phyloP scores from a whole-genome alignment of 805 yeast species.

The Kluyveromyces dobzhanskii region DNA sequence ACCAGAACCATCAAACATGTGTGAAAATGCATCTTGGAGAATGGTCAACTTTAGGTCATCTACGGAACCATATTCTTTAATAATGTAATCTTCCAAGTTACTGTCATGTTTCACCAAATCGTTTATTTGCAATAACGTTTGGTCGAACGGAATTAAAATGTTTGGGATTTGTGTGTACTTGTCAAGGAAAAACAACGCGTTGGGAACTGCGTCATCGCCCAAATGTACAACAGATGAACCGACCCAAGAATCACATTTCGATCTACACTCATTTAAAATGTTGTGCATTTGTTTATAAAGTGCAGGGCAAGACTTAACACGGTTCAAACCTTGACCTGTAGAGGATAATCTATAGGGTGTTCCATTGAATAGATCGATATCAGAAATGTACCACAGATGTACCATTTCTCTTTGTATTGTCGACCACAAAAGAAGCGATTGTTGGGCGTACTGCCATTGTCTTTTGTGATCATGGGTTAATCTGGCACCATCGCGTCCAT shows the following conservation, averaged over 20 bases:
- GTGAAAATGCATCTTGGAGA: slow-evolving; percentile 35
- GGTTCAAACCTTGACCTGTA: slow-evolving; percentile 76
- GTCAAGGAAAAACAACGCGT: slow-evolving; percentile 70
- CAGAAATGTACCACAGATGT: slow-evolving; percentile 69
- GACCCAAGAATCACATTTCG: slow-evolving; percentile 59
- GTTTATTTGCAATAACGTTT: slow-evolving; percentile 47
- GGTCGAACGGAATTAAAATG: slow-evolving; percentile 64
- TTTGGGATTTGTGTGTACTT: slow-evolving; percentile 76
- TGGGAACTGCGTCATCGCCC: slow-evolving; percentile 81
- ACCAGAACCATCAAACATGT: slow-evolving; percentile 67
- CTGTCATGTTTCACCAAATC: slow-evolving; percentile 41
- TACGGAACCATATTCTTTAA: slow-evolving; percentile 48
- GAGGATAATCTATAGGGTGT: slow-evolving; percentile 49
- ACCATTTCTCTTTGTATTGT: slow-evolving; percentile 72
- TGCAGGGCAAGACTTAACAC: slow-evolving; percentile 67
- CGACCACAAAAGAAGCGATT: slow-evolving; percentile 69
- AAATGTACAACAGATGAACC: slow-evolving; percentile 75
- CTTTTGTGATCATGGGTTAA: slow-evolving; percentile 65
- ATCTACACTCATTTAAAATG: slow-evolving; percentile 57
- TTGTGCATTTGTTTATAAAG: slow-evolving; percentile 63
- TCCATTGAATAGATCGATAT: slow-evolving; percentile 56
- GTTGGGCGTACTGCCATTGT: slow-evolving; percentile 68
- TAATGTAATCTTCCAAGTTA: slow-evolving; percentile 41
- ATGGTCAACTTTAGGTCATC: slow-evolving; percentile 43
- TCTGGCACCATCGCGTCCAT: slow-evolving; percentile 62